Evolutionary conservation across 1,139 yeast species (phyloP), one percentile per base, ranked within the genome.

Genomic region (Yamadazyma triangularis): DNA sequence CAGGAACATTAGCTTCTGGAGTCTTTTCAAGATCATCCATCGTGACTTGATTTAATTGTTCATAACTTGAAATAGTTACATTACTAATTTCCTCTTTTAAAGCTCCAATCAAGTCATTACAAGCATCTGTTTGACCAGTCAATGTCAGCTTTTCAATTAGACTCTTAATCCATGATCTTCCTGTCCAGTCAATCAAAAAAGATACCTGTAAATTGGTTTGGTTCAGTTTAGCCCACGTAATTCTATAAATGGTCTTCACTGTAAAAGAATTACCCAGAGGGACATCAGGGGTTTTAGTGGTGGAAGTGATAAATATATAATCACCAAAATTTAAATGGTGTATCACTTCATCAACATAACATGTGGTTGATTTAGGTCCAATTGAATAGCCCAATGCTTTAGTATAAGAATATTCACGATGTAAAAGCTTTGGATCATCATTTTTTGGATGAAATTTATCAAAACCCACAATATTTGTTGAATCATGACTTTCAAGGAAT

Each of bases 331-430:
- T 67, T 27, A 57, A 40, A 35, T 65, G 62, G 33, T 64, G 66
- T 12, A 74, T 53, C 2, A 50, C 47, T 48, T 75, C 82, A 11
- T 51, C 53, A 13, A 71, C 74, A 33, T 62, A 66, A 39, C 78
- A 76, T 29, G 58, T 61, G 4, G 82, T 74, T 3, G 76, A 67
- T 36, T 71, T 73, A 7, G 82, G 82, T 0, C 82, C 82, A 28
- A 76, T 64, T 0, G 77, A 60, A 43, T 68, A 75, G 5, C 74
- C 75, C 25, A 76, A 53, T 3, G 66, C 69, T 37, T 69, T 60
- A 26, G 67, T 56, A 42, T 74, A 76, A 2, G 60, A 57, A 41
- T 58, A 73, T 0, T 41, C 36, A 30, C 82, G 50, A 33, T 51
- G 56, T 23, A 56, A 40, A 13, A 43, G 45, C 4, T 60, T 47